Base-by-base conservation (phyloP, 495 filamentous ascomycete species). In the Podospora pseudocomata region DNA sequence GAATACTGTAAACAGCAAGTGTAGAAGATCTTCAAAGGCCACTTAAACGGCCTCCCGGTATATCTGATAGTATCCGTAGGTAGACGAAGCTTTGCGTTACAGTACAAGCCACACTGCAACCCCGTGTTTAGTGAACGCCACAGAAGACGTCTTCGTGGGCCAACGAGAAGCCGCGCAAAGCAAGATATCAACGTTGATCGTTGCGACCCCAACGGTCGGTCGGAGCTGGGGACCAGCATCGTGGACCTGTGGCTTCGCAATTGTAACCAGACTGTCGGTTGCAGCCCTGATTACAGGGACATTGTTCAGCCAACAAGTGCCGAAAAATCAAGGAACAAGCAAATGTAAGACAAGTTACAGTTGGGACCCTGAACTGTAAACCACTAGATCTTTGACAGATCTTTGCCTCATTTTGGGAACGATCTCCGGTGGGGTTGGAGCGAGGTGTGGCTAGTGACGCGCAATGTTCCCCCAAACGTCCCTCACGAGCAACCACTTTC, bases 361-460 rank as follows among this genome's bases (percentile, higher is more conserved):
- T 26, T 26, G 23, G 18, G 55, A 58, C 55, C 55, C 55, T 58
- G 55, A 58, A 49, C 26, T 58, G 3, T 58, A 32, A 32, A 19
- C 23, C n/a, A 58, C 55, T 23, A 58, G 55, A 58, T 58, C n/a
- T 56, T 26, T 58, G 55, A 58, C 55, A 58, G 55, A 58, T 58
- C 55, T 58, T 20, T 58, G 55, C 55, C 55, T 26, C n/a, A 5
- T 20, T 58, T 58, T 19, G n/a, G 55, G 18, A 58, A 20, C 55
- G 55, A 26, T 58, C n/a, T 9, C 23, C 55, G n/a, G 55, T 58
- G 55, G n/a, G 55, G 55, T 58, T 58, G 55, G n/a, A 26, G 23
- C 16, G n/a, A 58, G 55, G 55, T 58, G 23, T 19, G 55, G 55
- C 19, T 58, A 58, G 55, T 58, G 55, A 49, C 39, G 39, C 39